Evolutionary conservation across 1,284 basidiomycete genomes (phyloP).

Genomic region (Austropuccinia psidii): DNA sequence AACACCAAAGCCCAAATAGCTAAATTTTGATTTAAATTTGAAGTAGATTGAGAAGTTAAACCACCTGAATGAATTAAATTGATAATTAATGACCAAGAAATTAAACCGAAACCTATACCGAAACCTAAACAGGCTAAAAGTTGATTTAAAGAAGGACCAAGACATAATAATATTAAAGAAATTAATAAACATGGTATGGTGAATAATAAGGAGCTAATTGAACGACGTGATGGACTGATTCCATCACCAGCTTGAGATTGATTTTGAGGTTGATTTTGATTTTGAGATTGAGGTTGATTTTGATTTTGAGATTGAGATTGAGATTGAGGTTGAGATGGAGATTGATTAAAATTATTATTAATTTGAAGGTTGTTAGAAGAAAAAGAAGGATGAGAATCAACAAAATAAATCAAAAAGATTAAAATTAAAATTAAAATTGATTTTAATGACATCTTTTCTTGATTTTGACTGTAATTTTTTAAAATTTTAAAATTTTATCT

Average conservation of each 20-base stretch:
- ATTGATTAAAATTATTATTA: too few relatives aligned
- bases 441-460: too few relatives aligned
- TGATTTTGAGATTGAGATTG: too few relatives aligned
- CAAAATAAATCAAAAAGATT: too few relatives aligned
- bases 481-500: too few relatives aligned
- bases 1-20: constrained; percentile 13
- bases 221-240: background rate
- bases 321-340: too few relatives aligned
- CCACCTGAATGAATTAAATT: background rate
- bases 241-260: background rate
- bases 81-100: constrained; percentile 1
- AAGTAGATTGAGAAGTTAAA: background rate
- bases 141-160: background rate
- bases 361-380: too few relatives aligned
- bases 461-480: too few relatives aligned
- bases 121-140: background rate
- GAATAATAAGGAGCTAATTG: constrained; percentile 2
- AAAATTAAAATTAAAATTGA: too few relatives aligned
- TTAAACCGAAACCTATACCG: background rate
- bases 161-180: background rate
- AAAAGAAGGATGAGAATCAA: too few relatives aligned
- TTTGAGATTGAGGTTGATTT: too few relatives aligned
- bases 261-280: background rate
- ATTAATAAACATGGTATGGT: background rate
- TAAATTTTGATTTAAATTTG: background rate